Conservation (phyloP, 768 basidiomycete genomes). For the Suillus sp. region DNA sequence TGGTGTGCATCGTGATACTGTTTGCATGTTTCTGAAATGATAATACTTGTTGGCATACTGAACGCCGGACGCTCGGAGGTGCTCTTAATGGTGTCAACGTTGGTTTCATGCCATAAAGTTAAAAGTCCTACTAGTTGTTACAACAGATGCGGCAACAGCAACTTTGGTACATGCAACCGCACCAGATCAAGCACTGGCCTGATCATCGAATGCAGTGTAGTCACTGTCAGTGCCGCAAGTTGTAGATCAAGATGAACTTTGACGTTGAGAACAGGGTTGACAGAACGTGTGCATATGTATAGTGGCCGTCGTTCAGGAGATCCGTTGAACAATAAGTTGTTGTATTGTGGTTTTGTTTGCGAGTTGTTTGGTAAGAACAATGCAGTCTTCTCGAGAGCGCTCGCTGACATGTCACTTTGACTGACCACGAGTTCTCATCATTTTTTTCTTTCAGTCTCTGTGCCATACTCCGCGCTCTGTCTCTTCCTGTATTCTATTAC, state of each 20-base stretch:
- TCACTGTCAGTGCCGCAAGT: no score
- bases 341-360: slow-evolving; percentile 2
- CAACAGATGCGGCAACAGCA: background rate
- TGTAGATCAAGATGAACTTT: background rate
- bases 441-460: slow-evolving; percentile 8
- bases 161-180: background rate
- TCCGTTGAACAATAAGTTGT: background rate
- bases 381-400: background rate
- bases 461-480: background rate
- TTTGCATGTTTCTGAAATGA: background rate
- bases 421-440: slow-evolving; percentile 1
- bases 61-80: background rate
- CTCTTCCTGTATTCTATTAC: background rate
- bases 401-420: background rate
- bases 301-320: background rate
- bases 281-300: background rate
- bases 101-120: background rate
- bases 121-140: background rate
- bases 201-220: background rate
- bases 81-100: background rate
- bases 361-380: slow-evolving; percentile 6
- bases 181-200: background rate
- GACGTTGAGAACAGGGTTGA: background rate
- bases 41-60: background rate
- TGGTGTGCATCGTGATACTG: background rate